These are phyloP conservation scores for Coemansia brasiliensis DNA, from an alignment of 192 early-diverging fungal genomes.

Conservation along the genomic window DNA sequence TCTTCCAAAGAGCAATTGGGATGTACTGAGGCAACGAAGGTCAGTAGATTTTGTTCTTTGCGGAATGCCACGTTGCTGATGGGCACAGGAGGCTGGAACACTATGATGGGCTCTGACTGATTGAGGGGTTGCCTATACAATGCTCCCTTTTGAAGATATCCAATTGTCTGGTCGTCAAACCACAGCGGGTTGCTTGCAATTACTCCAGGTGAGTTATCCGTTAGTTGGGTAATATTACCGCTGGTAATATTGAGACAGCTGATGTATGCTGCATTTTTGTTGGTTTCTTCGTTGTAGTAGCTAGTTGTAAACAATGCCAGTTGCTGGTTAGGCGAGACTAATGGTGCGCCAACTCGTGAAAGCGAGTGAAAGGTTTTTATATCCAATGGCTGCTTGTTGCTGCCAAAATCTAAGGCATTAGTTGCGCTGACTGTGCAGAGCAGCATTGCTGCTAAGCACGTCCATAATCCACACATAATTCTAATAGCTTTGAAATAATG, in stretches of 20 bases:
- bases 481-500: no score
- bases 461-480: no score
- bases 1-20: slow-evolving; percentile 41
- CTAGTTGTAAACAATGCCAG: slow-evolving; percentile 30
- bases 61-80: slow-evolving; percentile 33
- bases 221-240: slow-evolving; percentile 29
- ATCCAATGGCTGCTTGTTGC: slow-evolving; percentile 47
- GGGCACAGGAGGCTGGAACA: slow-evolving; percentile 24
- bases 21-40: slow-evolving; percentile 29
- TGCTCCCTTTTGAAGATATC: slow-evolving; percentile 19
- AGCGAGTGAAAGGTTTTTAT: slow-evolving; percentile 38
- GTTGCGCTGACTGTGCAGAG: no score
- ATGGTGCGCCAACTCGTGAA: slow-evolving; percentile 25
- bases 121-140: slow-evolving; percentile 29
- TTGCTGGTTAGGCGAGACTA: slow-evolving; percentile 35
- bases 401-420: no score
- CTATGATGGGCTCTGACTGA: slow-evolving; percentile 5
- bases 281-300: slow-evolving; percentile 20
- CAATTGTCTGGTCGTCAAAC: slow-evolving; percentile 20
- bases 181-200: slow-evolving; percentile 26
- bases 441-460: no score
- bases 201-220: slow-evolving; percentile 4
- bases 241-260: slow-evolving; percentile 26
- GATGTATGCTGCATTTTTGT: slow-evolving; percentile 33
- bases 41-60: slow-evolving; percentile 4